phyloP scores from a whole-genome alignment of 345 rosid genomes.

The Syzygium aqueum region DNA sequence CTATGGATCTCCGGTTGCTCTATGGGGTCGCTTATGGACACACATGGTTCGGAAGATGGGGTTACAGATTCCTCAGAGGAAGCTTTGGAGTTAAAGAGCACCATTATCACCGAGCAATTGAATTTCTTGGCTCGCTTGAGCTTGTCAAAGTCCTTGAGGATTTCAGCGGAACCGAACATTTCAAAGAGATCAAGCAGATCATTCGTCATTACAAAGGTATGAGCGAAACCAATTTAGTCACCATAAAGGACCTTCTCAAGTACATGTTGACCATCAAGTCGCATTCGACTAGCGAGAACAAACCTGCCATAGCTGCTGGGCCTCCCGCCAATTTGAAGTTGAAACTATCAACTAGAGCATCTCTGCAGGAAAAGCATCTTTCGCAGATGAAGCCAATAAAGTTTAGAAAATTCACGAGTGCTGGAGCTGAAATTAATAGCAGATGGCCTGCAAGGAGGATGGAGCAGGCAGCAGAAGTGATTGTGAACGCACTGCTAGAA shows the following conservation, averaged over 20 bases:
- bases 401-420: conserved; percentile 31
- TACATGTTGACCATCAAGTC: conserved; percentile 61
- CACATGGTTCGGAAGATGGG: conserved; percentile 91
- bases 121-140: conserved; percentile 48
- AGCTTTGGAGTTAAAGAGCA: conserved; percentile 67
- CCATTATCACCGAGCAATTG: conserved; percentile 51
- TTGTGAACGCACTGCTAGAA: conserved; percentile 51
- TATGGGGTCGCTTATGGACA: conserved; percentile 84
- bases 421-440: conserved; percentile 48
- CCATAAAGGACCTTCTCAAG: conserved; percentile 62
- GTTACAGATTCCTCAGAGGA: conserved; percentile 63
- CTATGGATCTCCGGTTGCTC: conserved; percentile 64
- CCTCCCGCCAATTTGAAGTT: conserved; percentile 4
- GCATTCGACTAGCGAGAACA: conserved; percentile 23
- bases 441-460: conserved; percentile 83
- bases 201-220: conserved; percentile 39
- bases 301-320: conserved; percentile 1
- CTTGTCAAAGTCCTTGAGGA: conserved; percentile 41
- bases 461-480: conserved; percentile 69
- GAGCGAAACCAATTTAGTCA: conserved; percentile 54
- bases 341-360: conserved; percentile 7
- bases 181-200: conserved; percentile 31
- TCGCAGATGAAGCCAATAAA: conserved; percentile 23
- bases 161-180: conserved; percentile 16
- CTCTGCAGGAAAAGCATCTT: conserved; percentile 17